phyloP scores from a whole-genome alignment of 140 eudicot genomes.

The Bidens hawaiensis region DNA sequence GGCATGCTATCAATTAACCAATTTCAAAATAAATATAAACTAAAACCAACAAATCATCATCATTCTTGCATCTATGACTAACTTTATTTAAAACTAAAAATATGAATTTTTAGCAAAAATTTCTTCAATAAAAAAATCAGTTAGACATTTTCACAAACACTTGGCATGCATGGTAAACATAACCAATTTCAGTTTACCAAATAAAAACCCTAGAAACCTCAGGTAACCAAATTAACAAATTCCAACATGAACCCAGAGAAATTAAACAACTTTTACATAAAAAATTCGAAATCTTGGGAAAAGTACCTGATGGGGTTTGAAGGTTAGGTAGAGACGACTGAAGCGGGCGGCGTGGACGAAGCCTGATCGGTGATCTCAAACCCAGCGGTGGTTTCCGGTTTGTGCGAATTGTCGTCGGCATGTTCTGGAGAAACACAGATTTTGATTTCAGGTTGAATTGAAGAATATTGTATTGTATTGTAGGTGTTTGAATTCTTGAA shows the following conservation, averaged over 20 bases:
- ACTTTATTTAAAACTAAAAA: too few species aligned
- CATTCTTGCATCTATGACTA: not conserved
- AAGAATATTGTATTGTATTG: too few species aligned
- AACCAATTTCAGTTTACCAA: too few species aligned
- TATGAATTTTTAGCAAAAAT: not conserved
- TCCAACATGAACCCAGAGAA: not conserved
- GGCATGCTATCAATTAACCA: not conserved
- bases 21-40: too few species aligned
- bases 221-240: too few species aligned
- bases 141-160: slow-evolving; percentile 15
- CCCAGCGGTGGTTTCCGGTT: slow-evolving; percentile 76
- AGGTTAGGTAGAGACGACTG: slow-evolving; percentile 35
- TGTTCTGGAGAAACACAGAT: not conserved
- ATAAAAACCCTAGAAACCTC: too few species aligned
- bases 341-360: slow-evolving; percentile 61
- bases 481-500: too few species aligned
- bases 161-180: not conserved
- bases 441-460: not conserved
- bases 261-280: not conserved
- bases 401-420: slow-evolving; percentile 56
- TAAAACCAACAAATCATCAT: not conserved
- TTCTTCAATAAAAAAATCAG: too few species aligned
- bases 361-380: slow-evolving; percentile 69
- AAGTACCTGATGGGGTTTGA: slow-evolving; percentile 56
- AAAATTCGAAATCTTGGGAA: not conserved